Evolutionary conservation across 768 basidiomycete genomes (phyloP).

Genomic region (Lentinus brumalis): DNA sequence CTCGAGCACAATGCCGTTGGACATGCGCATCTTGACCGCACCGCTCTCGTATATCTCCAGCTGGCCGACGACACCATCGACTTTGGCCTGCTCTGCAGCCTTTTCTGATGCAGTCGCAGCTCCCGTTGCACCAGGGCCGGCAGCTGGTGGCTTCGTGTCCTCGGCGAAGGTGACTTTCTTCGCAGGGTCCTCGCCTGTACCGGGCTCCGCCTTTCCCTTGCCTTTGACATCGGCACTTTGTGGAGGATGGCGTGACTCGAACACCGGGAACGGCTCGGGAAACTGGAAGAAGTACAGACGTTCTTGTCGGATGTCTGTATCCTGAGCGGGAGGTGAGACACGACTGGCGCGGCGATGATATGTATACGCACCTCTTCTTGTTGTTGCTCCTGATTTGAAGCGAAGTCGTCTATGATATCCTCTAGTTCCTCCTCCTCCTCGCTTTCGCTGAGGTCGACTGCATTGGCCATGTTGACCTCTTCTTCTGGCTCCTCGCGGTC

Average conservation of each 20-base stretch:
- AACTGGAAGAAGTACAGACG: constrained; percentile 90
- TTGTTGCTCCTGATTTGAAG: constrained; percentile 39
- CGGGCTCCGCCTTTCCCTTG: constrained; percentile 15
- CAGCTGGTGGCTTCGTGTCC: constrained; percentile 51
- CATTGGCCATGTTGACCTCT: constrained; percentile 55
- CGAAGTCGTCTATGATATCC: constrained; percentile 73
- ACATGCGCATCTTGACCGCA: constrained; percentile 81
- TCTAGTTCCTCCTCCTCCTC: constrained; percentile 82
- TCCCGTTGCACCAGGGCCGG: constrained; percentile 23
- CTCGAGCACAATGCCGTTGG: constrained; percentile 80
- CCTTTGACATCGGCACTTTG: constrained; percentile 14
- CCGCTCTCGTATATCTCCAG: constrained; percentile 87
- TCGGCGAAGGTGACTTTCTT: constrained; percentile 69
- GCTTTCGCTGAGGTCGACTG: constrained; percentile 70
- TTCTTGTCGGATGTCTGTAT: constrained; percentile 55
- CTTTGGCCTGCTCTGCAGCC: constrained; percentile 36
- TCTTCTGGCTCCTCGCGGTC: constrained; percentile 20
- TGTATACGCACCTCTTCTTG: constrained; percentile 37
- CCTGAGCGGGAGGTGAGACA: constrained; percentile 35
- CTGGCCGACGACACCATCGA: constrained; percentile 82
- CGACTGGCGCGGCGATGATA: background rate
- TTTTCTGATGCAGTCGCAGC: constrained; percentile 27
- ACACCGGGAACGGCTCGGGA: constrained; percentile 80
- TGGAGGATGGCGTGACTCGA: constrained; percentile 43
- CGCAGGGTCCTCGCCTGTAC: constrained; percentile 23